Evolutionary conservation across 225 moss, liverwort and hornwort genomes (phyloP).

Genomic region (Bryoerythrophyllum caledonicum): DNA sequence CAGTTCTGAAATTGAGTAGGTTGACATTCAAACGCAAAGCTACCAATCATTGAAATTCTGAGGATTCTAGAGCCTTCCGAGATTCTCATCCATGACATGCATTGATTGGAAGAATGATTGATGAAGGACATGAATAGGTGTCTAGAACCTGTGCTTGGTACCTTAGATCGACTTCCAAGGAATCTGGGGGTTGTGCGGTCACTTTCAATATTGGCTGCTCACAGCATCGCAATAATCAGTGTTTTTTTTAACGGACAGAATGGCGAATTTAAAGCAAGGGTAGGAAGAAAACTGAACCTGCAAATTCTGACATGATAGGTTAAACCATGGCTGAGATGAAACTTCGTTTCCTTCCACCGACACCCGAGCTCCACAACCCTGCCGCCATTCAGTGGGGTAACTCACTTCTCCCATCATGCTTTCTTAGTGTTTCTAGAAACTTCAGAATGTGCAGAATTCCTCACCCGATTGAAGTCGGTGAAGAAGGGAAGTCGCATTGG

Average conservation of each 20-base stretch:
- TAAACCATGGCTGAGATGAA: conserved; percentile 38
- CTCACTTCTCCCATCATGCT: neutral
- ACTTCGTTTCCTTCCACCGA: conserved; percentile 42
- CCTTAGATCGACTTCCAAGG: conserved; percentile 44
- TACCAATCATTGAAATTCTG: neutral
- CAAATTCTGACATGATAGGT: conserved; percentile 46
- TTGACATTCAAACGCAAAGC: neutral
- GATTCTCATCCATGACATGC: neutral
- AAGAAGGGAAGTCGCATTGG: conserved; percentile 45
- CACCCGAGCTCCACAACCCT: conserved; percentile 46
- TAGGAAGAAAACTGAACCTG: conserved; percentile 27
- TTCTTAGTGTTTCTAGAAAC: neutral
- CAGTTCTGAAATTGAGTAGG: neutral
- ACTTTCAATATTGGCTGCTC: conserved; percentile 54
- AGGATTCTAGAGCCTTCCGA: neutral
- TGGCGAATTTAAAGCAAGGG: neutral
- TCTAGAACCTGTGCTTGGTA: conserved; percentile 2
- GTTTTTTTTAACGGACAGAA: neutral
- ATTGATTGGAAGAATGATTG: neutral
- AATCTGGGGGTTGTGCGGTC: conserved; percentile 22
- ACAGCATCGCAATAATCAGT: conserved; percentile 12
- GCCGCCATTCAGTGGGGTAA: neutral
- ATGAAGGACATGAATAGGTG: neutral
- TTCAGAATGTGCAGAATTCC: neutral
- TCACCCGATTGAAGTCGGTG: conserved; percentile 48